Evolutionary conservation across 2,329 filamentous ascomycete genomes (phyloP).

Genomic region (Epichloe brachyelytri): DNA sequence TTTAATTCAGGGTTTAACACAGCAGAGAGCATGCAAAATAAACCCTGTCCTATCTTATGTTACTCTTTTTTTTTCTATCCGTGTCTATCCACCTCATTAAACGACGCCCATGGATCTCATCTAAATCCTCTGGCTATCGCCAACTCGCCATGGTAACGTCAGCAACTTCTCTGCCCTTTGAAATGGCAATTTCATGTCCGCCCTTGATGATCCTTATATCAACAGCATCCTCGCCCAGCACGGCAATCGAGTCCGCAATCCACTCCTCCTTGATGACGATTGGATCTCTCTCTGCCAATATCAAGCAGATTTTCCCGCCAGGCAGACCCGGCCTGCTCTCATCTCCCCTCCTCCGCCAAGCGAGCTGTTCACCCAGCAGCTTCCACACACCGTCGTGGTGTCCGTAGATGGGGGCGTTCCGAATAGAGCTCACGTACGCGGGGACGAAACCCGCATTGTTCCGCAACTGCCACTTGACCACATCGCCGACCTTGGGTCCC

Average conservation of each 20-base stretch:
- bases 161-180: constrained; percentile 44
- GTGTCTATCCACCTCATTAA: no score
- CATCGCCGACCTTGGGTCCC: constrained; percentile 38
- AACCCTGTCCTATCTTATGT: no score
- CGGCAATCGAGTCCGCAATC: constrained; percentile 43
- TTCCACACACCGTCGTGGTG: constrained; percentile 46
- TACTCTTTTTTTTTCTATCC: no score
- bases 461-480: constrained; percentile 57
- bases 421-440: constrained; percentile 59
- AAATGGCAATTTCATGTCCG: constrained; percentile 59
- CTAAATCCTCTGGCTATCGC: constrained; percentile 5
- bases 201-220: constrained; percentile 44
- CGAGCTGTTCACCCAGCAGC: constrained; percentile 37
- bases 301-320: constrained; percentile 43
- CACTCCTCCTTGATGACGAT: constrained; percentile 55
- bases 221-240: constrained; percentile 44
- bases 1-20: no score
- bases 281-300: constrained; percentile 53
- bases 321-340: constrained; percentile 22
- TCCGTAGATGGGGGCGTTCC: constrained; percentile 54
- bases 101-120: not conserved
- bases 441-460: constrained; percentile 54
- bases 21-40: no score
- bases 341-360: constrained; percentile 25
- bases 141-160: constrained; percentile 23